Evolutionary conservation across 176 grass and related monocot genomes (phyloP).

Genomic region (Typha latifolia): DNA sequence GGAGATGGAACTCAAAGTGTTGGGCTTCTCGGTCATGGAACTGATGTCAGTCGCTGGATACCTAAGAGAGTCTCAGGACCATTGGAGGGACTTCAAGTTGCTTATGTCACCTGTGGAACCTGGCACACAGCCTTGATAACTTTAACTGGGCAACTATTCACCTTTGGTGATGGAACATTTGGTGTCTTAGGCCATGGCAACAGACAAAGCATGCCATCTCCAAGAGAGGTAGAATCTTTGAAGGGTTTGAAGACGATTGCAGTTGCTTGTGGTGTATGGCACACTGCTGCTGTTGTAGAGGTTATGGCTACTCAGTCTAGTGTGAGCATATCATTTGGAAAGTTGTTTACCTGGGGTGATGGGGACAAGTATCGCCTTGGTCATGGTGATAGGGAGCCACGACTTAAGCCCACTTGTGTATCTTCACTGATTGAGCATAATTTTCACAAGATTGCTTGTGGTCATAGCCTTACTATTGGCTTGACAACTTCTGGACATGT

Average conservation of each 20-base stretch:
- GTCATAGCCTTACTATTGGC: constrained; percentile 80
- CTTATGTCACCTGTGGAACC: constrained; percentile 80
- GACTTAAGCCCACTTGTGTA: constrained; percentile 94
- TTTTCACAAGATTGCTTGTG: constrained; percentile 77
- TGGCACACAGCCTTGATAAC: constrained; percentile 97
- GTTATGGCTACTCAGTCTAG: constrained; percentile 62
- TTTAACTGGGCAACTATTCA: constrained; percentile 63
- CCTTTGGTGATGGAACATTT: constrained; percentile 95
- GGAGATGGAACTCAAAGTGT: constrained; percentile 74
- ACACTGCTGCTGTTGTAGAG: constrained; percentile 87
- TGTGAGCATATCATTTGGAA: constrained; percentile 65
- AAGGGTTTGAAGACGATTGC: constrained; percentile 65
- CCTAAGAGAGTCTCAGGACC: constrained; percentile 88
- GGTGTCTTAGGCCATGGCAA: constrained; percentile 89
- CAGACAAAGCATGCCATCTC: constrained; percentile 43
- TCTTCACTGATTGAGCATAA: constrained; percentile 80
- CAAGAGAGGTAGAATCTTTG: constrained; percentile 84
- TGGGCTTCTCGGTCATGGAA: constrained; percentile 89
- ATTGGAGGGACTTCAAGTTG: constrained; percentile 59
- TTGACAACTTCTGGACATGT: constrained; percentile 79
- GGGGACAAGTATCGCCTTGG: constrained; percentile 93
- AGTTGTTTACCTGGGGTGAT: constrained; percentile 98
- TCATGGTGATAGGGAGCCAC: constrained; percentile 85
- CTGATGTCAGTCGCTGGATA: constrained; percentile 85
- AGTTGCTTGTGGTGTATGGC: constrained; percentile 90